Base-by-base conservation (phyloP, 371 early-diverging fungal genomes). In the Synchytrium microbalum region DNA sequence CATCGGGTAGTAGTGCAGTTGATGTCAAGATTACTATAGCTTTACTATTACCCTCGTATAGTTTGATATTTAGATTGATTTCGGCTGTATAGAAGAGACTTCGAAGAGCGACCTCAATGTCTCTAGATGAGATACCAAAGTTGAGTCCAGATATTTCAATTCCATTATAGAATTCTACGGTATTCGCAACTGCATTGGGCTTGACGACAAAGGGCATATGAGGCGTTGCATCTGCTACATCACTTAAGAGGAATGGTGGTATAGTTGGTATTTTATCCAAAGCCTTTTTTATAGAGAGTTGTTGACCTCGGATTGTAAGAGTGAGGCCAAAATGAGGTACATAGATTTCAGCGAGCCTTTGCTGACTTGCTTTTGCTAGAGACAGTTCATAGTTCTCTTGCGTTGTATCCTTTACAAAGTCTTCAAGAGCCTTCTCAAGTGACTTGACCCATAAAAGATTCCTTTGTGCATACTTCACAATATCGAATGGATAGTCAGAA, bases 341-440 rank as follows among this genome's bases (percentile, higher is more conserved):
- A n/a, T n/a, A n/a, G n/a, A n/a, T n/a, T n/a, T n/a, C n/a, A n/a
- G n/a, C n/a, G n/a, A n/a, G n/a, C n/a, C n/a, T n/a, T n/a, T n/a
- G n/a, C n/a, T n/a, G n/a, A n/a, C n/a, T n/a, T n/a, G 58, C 54
- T 55, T 69, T 75, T 14, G 58, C 54, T 27, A 59, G 64, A 0
- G 72, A 70, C 32, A 76, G 71, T 32, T 73, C 66, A 24, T 61
- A 51, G 25, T 52, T 24, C 25, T 61, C 55, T 46, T 28, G 32
- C 2, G 68, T 19, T 0, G 69, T 32, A 32, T 74, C 73, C 1
- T 29, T 8, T 53, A 79, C 68, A 56, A 79, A 72, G 2, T 68
- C 71, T 3, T 58, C 61, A 30, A 79, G 66, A 1, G 38, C 46
- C 30, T 64, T 51, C 62, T 79, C 77, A 26, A 70, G 56, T n/a